These are phyloP conservation scores for Solanum bulbocastanum DNA, from an alignment of 257 asterid genomes.

Conservation along the genomic window DNA sequence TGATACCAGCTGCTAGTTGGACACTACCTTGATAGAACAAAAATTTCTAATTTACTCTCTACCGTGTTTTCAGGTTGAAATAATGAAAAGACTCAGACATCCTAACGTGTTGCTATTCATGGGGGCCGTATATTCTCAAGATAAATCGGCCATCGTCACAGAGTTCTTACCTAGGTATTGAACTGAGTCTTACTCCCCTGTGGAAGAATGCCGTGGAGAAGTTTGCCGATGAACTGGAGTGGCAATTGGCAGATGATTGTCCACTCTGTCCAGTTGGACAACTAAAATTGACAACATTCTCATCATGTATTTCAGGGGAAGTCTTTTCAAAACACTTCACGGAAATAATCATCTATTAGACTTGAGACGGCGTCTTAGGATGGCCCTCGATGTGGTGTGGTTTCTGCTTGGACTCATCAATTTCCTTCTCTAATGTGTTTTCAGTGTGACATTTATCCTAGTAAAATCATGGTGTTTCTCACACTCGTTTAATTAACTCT, in stretches of 20 bases:
- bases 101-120: conserved; percentile 71
- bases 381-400: conserved; percentile 79
- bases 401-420: neutral
- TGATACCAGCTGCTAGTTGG: neutral
- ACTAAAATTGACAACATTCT: neutral
- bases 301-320: conserved; percentile 47
- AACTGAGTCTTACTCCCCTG: neutral
- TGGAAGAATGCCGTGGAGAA: neutral
- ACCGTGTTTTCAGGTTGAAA: conserved; percentile 35
- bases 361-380: conserved; percentile 51
- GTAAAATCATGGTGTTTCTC: neutral
- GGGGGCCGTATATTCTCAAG: conserved; percentile 59
- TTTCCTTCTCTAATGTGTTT: neutral
- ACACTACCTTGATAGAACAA: neutral
- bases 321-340: conserved; percentile 61
- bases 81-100: conserved; percentile 68
- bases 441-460: neutral
- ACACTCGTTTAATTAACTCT: conserved; percentile 5
- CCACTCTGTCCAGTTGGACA: neutral
- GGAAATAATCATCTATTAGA: conserved; percentile 46
- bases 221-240: neutral
- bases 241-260: neutral
- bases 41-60: neutral
- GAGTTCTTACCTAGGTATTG: conserved; percentile 57
- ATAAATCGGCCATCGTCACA: conserved; percentile 61